Evolutionary conservation across 257 asterid species (phyloP).

Genomic region (Sherardia arvensis): DNA sequence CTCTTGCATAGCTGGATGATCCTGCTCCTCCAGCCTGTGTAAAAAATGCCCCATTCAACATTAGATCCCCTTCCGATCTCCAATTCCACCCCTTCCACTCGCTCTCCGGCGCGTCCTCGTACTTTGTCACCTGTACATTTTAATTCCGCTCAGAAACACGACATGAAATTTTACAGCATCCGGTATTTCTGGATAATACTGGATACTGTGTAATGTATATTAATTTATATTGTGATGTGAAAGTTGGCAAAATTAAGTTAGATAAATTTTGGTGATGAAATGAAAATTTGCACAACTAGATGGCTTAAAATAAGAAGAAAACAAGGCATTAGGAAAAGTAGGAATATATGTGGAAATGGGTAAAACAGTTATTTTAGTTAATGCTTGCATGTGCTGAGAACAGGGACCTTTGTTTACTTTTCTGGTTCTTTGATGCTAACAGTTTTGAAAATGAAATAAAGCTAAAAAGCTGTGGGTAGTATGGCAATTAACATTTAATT

Average conservation of each 20-base stretch:
- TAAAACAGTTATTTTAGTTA: slow-evolving; percentile 8
- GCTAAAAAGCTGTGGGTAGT: neutral
- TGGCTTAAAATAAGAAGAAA: neutral
- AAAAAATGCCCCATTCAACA: slow-evolving; percentile 76
- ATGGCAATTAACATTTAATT: neutral
- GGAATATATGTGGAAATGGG: neutral
- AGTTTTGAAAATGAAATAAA: slow-evolving; percentile 5
- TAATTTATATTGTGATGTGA: neutral
- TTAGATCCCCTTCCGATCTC: slow-evolving; percentile 79
- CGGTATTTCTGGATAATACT: too few relatives aligned
- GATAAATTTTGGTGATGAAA: neutral
- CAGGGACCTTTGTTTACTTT: neutral
- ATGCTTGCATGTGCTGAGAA: slow-evolving; percentile 16
- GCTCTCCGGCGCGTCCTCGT: slow-evolving; percentile 54
- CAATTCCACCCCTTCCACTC: slow-evolving; percentile 78
- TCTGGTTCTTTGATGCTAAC: slow-evolving; percentile 7
- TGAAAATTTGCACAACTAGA: neutral
- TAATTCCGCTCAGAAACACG: neutral
- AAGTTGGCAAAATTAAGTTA: neutral
- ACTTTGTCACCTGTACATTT: slow-evolving; percentile 52
- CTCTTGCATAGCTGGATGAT: slow-evolving; percentile 34
- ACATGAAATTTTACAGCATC: too few relatives aligned
- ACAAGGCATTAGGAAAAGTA: neutral
- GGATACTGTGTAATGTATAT: too few relatives aligned
- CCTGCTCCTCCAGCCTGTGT: slow-evolving; percentile 55